These are phyloP conservation scores for Xylariaceae sp. DNA, from an alignment of 2,329 filamentous ascomycete species.

Conservation along the genomic window DNA sequence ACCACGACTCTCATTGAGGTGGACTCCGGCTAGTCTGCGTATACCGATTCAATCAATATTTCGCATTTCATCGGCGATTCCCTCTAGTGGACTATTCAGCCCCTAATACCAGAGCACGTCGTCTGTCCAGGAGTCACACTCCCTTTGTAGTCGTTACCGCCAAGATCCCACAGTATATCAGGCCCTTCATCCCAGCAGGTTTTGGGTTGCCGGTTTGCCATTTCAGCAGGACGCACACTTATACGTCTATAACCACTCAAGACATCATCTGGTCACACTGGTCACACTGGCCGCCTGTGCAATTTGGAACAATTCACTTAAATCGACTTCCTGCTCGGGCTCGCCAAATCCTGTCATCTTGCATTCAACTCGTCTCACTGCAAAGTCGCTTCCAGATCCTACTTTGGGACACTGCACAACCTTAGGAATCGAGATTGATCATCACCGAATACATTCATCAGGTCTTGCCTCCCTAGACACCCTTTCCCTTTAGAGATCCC, in stretches of 20 bases:
- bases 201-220: conserved; percentile 7
- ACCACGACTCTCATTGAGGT: conserved; percentile 26
- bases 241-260: conserved; percentile 1
- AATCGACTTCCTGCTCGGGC: conserved; percentile 18
- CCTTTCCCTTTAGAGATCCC: conserved; percentile 17
- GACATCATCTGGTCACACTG: conserved; percentile 19
- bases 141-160: conserved; percentile 24
- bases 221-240: conserved; percentile 6
- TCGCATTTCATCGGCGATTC: conserved; percentile 16
- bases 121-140: conserved; percentile 4
- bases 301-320: conserved; percentile 22
- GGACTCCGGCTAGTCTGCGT: conserved; percentile 32
- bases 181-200: conserved; percentile 16
- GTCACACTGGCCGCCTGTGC: conserved; percentile 26
- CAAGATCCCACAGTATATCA: conserved; percentile 18
- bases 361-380: conserved; percentile 10
- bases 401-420: conserved; percentile 19
- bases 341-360: conserved; percentile 24
- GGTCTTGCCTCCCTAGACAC: conserved; percentile 21
- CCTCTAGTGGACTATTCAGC: conserved; percentile 24
- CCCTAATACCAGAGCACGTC: conserved; percentile 30
- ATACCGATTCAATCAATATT: conserved; percentile 22
- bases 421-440: conserved; percentile 5
- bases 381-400: conserved; percentile 10
- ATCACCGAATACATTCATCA: conserved; percentile 21